These are phyloP conservation scores for Hymenoscyphus fraxineus DNA, from an alignment of 2,329 filamentous ascomycete species.

Conservation along the genomic window DNA sequence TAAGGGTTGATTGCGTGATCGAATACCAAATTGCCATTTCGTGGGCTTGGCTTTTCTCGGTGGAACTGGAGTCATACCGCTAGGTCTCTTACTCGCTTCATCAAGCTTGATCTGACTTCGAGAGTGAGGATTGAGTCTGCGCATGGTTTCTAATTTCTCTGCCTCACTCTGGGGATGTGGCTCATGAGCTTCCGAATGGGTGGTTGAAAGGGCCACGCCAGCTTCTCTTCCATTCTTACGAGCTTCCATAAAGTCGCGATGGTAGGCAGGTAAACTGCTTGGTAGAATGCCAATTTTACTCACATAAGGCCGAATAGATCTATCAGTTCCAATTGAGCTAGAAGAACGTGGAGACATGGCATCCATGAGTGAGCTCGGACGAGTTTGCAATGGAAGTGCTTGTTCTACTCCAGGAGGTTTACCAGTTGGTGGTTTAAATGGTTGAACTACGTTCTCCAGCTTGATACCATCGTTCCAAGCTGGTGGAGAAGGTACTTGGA, in stretches of 20 bases:
- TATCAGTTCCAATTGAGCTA: constrained; percentile 33
- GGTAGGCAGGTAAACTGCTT: constrained; percentile 84
- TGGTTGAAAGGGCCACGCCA: constrained; percentile 35
- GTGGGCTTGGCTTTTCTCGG: constrained; percentile 73
- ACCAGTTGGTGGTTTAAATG: constrained; percentile 20
- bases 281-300: constrained; percentile 91
- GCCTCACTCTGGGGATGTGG: constrained; percentile 52
- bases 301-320: constrained; percentile 38
- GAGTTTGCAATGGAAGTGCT: constrained; percentile 10
- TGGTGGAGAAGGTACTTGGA: constrained; percentile 53
- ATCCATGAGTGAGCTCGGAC: constrained; percentile 29
- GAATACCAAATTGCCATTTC: constrained; percentile 97
- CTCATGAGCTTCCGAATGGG: constrained; percentile 39
- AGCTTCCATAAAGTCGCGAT: constrained; percentile 84
- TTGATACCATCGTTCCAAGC: constrained; percentile 41
- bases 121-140: constrained; percentile 81
- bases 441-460: constrained; percentile 26
- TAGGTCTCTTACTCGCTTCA: constrained; percentile 55
- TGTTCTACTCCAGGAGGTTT: constrained; percentile 17
- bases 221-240: constrained; percentile 51
- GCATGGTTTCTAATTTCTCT: constrained; percentile 76
- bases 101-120: constrained; percentile 67
- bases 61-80: constrained; percentile 61
- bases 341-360: constrained; percentile 33
- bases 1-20: constrained; percentile 87